These are phyloP conservation scores for Sporothrix pseudoabietina DNA, from an alignment of 2,329 filamentous ascomycete genomes.

Conservation along the genomic window DNA sequence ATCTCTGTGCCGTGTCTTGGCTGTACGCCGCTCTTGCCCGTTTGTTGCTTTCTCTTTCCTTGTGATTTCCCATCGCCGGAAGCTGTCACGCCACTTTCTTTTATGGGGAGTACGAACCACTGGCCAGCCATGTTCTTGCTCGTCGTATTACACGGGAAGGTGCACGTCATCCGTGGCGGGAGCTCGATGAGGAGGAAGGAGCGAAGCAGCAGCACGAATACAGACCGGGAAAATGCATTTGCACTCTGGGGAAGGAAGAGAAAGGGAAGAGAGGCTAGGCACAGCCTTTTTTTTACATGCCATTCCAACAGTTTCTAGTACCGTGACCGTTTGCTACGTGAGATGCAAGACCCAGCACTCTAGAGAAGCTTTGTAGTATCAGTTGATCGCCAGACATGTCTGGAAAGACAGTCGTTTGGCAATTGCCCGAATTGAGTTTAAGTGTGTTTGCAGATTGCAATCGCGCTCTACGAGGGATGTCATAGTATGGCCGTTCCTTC, in stretches of 20 bases:
- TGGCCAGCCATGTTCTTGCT: not conserved
- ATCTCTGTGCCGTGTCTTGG: not conserved
- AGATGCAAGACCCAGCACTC: not conserved
- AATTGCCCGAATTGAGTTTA: not conserved
- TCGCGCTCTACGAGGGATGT: not conserved
- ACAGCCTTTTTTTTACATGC: not conserved
- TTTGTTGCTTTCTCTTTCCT: not conserved
- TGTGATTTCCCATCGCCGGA: not conserved
- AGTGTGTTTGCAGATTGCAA: not conserved
- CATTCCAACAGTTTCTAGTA: too few species aligned
- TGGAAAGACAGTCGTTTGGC: not conserved
- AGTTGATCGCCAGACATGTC: conserved; percentile 2
- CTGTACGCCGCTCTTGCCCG: not conserved
- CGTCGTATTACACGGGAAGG: conserved; percentile 1
- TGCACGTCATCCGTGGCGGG: not conserved
- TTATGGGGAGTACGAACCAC: not conserved
- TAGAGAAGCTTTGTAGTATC: not conserved
- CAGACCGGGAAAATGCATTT: not conserved
- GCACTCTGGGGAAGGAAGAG: not conserved
- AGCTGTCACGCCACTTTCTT: not conserved
- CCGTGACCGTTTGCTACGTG: not conserved
- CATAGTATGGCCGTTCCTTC: not conserved
- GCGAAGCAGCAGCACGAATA: not conserved
- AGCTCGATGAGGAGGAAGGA: not conserved
- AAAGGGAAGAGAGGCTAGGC: not conserved